phyloP scores from a whole-genome alignment of 345 rosid genomes.

The Eucalyptus cloeziana region DNA sequence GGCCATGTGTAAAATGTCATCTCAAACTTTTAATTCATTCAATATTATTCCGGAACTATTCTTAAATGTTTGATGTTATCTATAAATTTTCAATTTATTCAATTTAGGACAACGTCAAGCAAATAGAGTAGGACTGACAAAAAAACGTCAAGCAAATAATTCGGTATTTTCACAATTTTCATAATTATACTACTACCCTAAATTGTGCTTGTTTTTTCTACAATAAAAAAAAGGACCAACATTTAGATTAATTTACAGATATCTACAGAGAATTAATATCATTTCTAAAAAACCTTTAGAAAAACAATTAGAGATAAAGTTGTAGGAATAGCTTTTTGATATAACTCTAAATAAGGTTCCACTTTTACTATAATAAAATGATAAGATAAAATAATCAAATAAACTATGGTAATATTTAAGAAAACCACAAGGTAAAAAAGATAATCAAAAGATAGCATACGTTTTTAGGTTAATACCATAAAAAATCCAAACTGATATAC shows the following conservation, averaged over 20 bases:
- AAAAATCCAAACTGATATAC: rapidly evolving
- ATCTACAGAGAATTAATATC: background rate
- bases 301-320: background rate
- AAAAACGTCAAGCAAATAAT: background rate
- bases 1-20: background rate
- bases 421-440: background rate
- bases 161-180: background rate
- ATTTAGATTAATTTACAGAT: background rate
- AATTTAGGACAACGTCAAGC: background rate
- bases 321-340: background rate
- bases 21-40: background rate
- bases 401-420: background rate
- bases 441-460: background rate
- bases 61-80: too few species aligned
- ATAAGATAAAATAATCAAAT: background rate
- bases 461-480: background rate
- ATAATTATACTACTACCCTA: background rate
- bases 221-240: background rate
- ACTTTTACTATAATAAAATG: background rate
- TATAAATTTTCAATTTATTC: background rate
- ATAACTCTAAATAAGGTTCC: background rate
- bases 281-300: background rate
- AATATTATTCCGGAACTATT: background rate
- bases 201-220: background rate
- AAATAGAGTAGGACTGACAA: too few species aligned